These are phyloP conservation scores for Lupinus albus DNA, from an alignment of 306 rosid genomes.

Conservation along the genomic window DNA sequence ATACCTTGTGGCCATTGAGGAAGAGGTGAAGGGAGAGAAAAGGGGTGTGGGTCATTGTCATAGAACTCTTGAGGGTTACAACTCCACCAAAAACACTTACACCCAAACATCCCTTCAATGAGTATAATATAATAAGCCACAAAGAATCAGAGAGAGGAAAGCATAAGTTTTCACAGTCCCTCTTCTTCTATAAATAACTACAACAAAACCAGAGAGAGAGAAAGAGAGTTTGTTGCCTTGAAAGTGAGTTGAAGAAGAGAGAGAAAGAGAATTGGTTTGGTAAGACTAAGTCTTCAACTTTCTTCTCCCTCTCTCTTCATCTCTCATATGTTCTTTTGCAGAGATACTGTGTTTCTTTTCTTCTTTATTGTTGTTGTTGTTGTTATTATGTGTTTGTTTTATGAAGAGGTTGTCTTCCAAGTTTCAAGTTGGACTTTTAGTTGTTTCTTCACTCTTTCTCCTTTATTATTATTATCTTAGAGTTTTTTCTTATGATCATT, in stretches of 20 bases:
- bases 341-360: neutral
- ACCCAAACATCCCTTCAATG: slow-evolving; percentile 58
- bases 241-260: slow-evolving; percentile 29
- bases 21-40: slow-evolving; percentile 75
- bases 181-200: neutral
- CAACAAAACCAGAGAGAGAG: neutral
- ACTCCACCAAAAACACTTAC: slow-evolving; percentile 65
- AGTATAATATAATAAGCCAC: neutral
- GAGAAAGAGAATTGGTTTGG: slow-evolving; percentile 23
- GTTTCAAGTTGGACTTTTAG: slow-evolving; percentile 1
- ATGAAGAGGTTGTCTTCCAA: slow-evolving; percentile 16
- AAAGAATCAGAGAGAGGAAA: neutral
- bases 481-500: neutral
- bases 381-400: neutral
- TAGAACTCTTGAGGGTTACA: slow-evolving; percentile 38
- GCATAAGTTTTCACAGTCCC: neutral
- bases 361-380: no score
- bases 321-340: slow-evolving; percentile 4
- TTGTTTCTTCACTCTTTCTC: neutral
- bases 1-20: slow-evolving; percentile 88
- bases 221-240: slow-evolving; percentile 20
- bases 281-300: slow-evolving; percentile 4
- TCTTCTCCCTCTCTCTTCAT: slow-evolving; percentile 15
- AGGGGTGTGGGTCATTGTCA: slow-evolving; percentile 55
- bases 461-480: no score